phyloP scores from a whole-genome alignment of 306 rosid genomes.

The Nissolia schottii region DNA sequence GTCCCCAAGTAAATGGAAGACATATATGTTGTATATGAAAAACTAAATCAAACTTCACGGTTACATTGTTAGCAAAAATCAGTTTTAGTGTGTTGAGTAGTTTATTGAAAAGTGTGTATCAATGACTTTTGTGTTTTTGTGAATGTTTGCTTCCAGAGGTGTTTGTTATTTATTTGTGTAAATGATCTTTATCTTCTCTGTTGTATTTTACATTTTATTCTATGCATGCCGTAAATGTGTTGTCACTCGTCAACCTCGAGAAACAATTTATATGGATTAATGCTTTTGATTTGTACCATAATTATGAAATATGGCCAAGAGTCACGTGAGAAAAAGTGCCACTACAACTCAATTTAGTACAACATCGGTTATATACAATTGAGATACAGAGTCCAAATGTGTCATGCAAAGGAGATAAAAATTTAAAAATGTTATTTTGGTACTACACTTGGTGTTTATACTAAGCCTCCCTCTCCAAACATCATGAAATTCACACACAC shows the following conservation, averaged over 20 bases:
- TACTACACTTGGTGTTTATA: too few species aligned
- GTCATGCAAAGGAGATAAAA: neutral
- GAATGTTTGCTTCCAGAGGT: neutral
- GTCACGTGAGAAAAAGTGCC: too few species aligned
- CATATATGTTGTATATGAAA: too few species aligned
- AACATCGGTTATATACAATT: neutral
- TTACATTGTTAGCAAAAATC: neutral
- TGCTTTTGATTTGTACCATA: neutral
- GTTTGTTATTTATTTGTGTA: slow-evolving; percentile 23
- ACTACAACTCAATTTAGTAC: neutral
- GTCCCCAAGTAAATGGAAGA: slow-evolving; percentile 43
- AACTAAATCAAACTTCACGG: too few species aligned
- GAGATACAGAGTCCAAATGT: neutral
- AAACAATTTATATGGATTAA: neutral
- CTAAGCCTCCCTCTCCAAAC: too few species aligned
- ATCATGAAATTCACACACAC: too few species aligned
- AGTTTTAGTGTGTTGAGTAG: slow-evolving; percentile 12
- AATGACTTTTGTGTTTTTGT: neutral
- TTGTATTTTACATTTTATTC: slow-evolving; percentile 13
- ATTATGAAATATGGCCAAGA: too few species aligned
- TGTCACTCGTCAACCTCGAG: neutral
- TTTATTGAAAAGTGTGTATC: slow-evolving; percentile 9
- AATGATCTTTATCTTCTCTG: neutral
- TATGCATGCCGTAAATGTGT: neutral
- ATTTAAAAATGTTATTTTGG: too few species aligned